Evolutionary conservation across 2,329 filamentous ascomycete genomes (phyloP), one percentile per base, ranked within the genome.

Genomic region (Emmonsia crescens): DNA sequence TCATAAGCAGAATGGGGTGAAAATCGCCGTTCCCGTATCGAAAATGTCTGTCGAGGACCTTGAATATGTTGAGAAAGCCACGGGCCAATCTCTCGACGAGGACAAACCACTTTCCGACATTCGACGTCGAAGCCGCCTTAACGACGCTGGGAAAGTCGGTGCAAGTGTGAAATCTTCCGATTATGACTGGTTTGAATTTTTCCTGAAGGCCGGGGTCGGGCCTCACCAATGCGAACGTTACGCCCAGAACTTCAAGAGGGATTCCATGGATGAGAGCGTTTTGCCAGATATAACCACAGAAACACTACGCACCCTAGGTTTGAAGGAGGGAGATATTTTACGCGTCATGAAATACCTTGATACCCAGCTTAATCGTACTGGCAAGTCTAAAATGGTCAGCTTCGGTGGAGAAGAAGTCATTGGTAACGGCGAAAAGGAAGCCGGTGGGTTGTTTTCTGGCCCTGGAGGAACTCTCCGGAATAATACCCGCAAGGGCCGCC

Each of bases 161-260:
- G 72, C 69, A 36, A 69, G 67, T 31, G 66, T 72, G 46, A 69
- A 70, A 60, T 70, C 65, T 51, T 81, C 88, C 0, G 87, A 94
- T 56, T 96, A 97, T 73, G 94, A 99, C 73, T 99, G 94, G 94
- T 99, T 99, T 71, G 91, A 96, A 72, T 97, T 99, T 78, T 99
- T 99, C 80, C 79, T 99, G 48, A 86, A 87, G 65, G 95, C 91
- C 73, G 93, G 96, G 55, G 91, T 97, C 68, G 88, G 91, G 52
- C 89, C 93, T 57, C 90, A 95, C 62, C 86, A 96, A 54, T 99
- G 94, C 75, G 93, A 97, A 76, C 85, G 94, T 60, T 99, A 99
- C 71, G 87, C 92, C 1, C 89, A 91, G 70, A 90, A 91, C 1
- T 99, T 99, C 71, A 75, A 84, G 56, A 87, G 87, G 70, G 94